Conservation (phyloP, 2,329 filamentous ascomycete species). For the Trichophyton simii region DNA sequence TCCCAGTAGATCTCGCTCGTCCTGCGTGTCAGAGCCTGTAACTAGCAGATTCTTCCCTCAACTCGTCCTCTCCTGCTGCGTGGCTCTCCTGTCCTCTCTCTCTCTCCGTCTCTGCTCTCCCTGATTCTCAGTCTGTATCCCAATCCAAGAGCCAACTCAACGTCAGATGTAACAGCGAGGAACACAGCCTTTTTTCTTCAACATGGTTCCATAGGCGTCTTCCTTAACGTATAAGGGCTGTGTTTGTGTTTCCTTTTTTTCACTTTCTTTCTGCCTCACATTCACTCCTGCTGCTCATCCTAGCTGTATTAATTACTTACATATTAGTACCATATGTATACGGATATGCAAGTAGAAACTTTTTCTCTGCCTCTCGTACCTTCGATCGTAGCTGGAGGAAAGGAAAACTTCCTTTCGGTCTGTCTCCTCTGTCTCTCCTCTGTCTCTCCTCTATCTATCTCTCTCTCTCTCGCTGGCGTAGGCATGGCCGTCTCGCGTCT, state of each 20-base stretch:
- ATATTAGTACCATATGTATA: constrained; percentile 3
- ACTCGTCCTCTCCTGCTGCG: background rate
- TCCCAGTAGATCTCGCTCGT: background rate
- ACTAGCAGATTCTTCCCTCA: background rate
- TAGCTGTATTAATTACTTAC: constrained; percentile 2
- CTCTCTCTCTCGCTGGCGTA: constrained; percentile 3
- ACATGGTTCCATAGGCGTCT: background rate
- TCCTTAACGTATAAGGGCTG: background rate
- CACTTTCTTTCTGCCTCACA: constrained; percentile 7
- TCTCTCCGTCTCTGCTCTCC: background rate
- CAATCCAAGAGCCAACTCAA: constrained; percentile 1
- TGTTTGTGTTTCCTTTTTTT: constrained; percentile 7
- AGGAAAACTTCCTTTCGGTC: constrained; percentile 7
- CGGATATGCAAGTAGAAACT: constrained; percentile 1
- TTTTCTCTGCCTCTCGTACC: background rate
- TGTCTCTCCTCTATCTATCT: background rate
- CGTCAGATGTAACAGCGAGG: constrained; percentile 1
- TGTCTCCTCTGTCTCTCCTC: constrained; percentile 6
- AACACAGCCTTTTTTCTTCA: background rate
- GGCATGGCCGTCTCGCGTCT: background rate
- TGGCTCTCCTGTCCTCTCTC: background rate
- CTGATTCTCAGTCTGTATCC: constrained; percentile 2
- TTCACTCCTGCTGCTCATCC: constrained; percentile 5
- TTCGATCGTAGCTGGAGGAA: background rate
- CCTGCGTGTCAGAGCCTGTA: background rate